Percentiles rank a stretch among this genome's conserved stretches.
phyloP scores from a whole-genome alignment of 1,284 basidiomycete species.

The Rhodotorula sp. region DNA sequence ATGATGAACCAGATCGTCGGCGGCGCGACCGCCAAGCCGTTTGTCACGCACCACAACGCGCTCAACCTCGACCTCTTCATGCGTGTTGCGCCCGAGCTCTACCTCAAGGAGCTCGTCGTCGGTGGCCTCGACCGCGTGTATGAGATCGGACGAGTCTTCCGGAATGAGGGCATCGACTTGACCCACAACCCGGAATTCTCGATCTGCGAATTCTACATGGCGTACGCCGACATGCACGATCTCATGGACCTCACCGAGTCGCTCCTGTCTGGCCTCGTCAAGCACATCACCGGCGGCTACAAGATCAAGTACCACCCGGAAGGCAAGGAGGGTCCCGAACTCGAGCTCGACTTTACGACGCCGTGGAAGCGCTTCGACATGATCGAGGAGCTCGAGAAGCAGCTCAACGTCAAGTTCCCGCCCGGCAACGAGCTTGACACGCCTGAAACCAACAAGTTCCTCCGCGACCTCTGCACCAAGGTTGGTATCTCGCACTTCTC shows the following conservation, averaged over 20 bases:
- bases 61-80: slow-evolving; percentile 97
- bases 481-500: slow-evolving; percentile 50
- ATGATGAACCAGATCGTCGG: slow-evolving; percentile 98
- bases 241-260: slow-evolving; percentile 96
- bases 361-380: slow-evolving; percentile 99
- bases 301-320: slow-evolving; percentile 82
- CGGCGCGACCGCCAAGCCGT: slow-evolving; percentile 97
- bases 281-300: slow-evolving; percentile 79
- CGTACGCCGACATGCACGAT: slow-evolving; percentile 99
- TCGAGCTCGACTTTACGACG: slow-evolving; percentile 81
- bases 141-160: slow-evolving; percentile 96
- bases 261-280: slow-evolving; percentile 88
- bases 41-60: slow-evolving; percentile 98
- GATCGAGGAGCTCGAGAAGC: slow-evolving; percentile 93
- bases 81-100: slow-evolving; percentile 95
- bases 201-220: slow-evolving; percentile 99
- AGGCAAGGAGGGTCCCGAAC: slow-evolving; percentile 57
- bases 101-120: slow-evolving; percentile 96
- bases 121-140: slow-evolving; percentile 97
- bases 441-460: slow-evolving; percentile 82
- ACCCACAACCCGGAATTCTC: slow-evolving; percentile 98
- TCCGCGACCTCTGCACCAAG: slow-evolving; percentile 80
- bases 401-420: slow-evolving; percentile 89
- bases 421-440: slow-evolving; percentile 87
- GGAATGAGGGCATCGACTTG: slow-evolving; percentile 98